Percentiles rank a stretch among this genome's conserved stretches.
phyloP scores from a whole-genome alignment of 495 filamentous ascomycete species.

The Hypoxylon fragiforme region DNA sequence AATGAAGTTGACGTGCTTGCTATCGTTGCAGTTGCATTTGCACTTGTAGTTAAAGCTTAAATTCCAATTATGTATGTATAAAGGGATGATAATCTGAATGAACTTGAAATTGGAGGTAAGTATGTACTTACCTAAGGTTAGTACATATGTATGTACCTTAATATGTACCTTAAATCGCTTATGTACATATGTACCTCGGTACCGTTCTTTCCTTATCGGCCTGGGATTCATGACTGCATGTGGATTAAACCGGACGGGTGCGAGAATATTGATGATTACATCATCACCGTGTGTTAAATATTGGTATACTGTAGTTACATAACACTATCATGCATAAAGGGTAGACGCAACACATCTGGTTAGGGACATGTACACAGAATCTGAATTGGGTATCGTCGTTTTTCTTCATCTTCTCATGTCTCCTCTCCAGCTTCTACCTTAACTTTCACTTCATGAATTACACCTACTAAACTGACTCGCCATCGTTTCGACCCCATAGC shows the following conservation, averaged over 20 bases:
- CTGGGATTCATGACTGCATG: too few relatives aligned
- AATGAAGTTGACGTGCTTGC: too few relatives aligned
- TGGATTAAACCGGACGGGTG: conserved; percentile 11
- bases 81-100: conserved; percentile 5
- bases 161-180: too few relatives aligned
- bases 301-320: background rate
- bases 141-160: too few relatives aligned
- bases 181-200: conserved; percentile 18
- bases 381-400: conserved; percentile 35
- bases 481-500: conserved; percentile 89
- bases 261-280: conserved; percentile 17
- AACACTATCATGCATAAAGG: background rate
- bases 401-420: background rate
- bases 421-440: background rate
- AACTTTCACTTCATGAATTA: too few relatives aligned
- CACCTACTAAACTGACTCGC: conserved; percentile 46
- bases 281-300: conserved; percentile 1
- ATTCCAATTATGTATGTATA: too few relatives aligned
- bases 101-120: too few relatives aligned
- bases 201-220: conserved; percentile 27
- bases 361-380: too few relatives aligned
- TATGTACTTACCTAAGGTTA: too few relatives aligned
- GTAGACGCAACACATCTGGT: too few relatives aligned
- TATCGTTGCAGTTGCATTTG: too few relatives aligned
- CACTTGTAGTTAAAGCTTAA: too few relatives aligned